These are phyloP conservation scores for Nicotiana benthamiana DNA, from an alignment of 257 asterid genomes.

Conservation along the genomic window DNA sequence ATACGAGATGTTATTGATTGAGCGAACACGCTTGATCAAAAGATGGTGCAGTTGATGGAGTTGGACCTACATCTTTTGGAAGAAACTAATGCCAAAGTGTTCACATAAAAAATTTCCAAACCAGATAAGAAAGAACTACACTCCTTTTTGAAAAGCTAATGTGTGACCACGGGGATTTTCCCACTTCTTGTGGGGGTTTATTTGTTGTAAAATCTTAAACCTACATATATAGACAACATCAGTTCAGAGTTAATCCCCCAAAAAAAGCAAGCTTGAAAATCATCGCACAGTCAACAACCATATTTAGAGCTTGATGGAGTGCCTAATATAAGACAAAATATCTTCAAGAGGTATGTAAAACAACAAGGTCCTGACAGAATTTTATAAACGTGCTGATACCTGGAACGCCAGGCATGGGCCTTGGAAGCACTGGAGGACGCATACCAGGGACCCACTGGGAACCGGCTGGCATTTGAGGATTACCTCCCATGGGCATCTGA, in stretches of 20 bases:
- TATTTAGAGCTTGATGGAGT: background rate
- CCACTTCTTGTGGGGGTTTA: background rate
- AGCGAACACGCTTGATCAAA: background rate
- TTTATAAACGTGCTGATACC: constrained; percentile 27
- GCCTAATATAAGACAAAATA: background rate
- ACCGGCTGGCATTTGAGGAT: constrained; percentile 44
- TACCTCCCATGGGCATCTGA: constrained; percentile 42
- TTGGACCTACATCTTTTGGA: background rate
- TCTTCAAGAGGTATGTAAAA: background rate
- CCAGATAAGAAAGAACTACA: background rate
- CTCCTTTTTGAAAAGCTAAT: background rate
- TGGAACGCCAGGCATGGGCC: constrained; percentile 70
- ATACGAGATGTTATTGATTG: background rate
- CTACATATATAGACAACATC: background rate
- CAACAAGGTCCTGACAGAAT: background rate
- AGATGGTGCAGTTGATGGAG: background rate
- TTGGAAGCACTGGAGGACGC: constrained; percentile 69
- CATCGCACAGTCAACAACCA: background rate
- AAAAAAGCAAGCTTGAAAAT: background rate
- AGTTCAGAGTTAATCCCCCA: background rate
- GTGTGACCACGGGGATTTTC: background rate
- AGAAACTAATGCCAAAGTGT: background rate
- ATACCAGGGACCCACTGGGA: constrained; percentile 39
- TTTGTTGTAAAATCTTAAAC: background rate
- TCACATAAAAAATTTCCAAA: background rate